Conservation (phyloP, 176 grass and related monocot species). For the Oryza longistaminata region DNA sequence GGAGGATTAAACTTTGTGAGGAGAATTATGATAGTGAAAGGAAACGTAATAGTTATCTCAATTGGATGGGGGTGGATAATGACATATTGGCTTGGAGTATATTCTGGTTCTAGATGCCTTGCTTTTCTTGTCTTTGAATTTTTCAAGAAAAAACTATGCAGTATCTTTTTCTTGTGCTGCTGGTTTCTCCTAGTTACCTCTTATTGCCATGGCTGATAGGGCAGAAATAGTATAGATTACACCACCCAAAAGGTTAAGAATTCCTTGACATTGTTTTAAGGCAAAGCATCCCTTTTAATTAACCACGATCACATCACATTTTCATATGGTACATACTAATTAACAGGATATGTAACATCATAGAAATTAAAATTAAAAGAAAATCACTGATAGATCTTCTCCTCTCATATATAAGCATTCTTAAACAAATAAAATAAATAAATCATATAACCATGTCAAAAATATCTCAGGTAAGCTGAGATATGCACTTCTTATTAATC, state of each 20-base stretch:
- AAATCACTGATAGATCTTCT: too few species aligned
- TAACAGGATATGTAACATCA: not conserved
- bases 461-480: too few species aligned
- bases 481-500: not conserved
- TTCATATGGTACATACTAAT: not conserved
- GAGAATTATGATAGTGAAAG: constrained; percentile 4
- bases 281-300: not conserved
- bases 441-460: not conserved
- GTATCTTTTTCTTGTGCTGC: not conserved
- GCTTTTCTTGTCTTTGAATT: constrained; percentile 6
- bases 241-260: not conserved
- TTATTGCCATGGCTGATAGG: not conserved
- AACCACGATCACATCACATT: not conserved
- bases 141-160: constrained; percentile 1
- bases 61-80: not conserved
- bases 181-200: not conserved
- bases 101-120: constrained; percentile 30
- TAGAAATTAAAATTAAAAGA: not conserved
- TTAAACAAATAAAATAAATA: not conserved
- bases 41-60: not conserved
- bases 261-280: not conserved
- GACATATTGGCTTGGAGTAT: not conserved
- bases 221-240: not conserved
- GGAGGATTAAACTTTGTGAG: not conserved
- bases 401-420: not conserved